Evolutionary conservation across 2,329 filamentous ascomycete species (phyloP).

Genomic region (Juglanconis sp.): DNA sequence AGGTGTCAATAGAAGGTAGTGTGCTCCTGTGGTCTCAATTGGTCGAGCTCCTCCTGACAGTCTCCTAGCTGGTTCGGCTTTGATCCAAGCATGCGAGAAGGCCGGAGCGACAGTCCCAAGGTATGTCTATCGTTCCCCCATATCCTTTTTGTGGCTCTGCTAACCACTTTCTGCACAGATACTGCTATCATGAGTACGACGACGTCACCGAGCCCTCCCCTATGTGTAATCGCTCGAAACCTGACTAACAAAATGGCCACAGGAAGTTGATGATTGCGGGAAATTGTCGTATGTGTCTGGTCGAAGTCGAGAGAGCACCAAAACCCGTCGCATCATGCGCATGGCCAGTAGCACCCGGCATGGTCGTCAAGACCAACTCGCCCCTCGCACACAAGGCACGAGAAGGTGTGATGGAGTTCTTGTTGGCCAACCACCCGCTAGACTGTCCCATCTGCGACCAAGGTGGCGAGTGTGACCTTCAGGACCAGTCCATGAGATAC

Average conservation of each 20-base stretch:
- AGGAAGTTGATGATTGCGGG: constrained; percentile 98
- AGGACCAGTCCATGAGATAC: constrained; percentile 99
- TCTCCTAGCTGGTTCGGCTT: constrained; percentile 78
- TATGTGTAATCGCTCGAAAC: constrained; percentile 21
- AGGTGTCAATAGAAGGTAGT: constrained; percentile 94
- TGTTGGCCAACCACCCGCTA: constrained; percentile 92
- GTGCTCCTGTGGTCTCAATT: constrained; percentile 17
- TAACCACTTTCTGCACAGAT: constrained; percentile 52
- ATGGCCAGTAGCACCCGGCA: constrained; percentile 96
- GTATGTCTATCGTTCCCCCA: constrained; percentile 41
- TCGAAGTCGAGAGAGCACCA: constrained; percentile 93
- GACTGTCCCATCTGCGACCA: constrained; percentile 98
- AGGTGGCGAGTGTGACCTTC: constrained; percentile 97
- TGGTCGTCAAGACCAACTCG: constrained; percentile 99
- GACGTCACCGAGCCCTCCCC: constrained; percentile 25
- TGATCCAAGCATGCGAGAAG: constrained; percentile 99
- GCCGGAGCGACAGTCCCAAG: constrained; percentile 85
- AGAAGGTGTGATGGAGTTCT: constrained; percentile 98
- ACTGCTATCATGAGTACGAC: constrained; percentile 95
- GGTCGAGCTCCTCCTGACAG: constrained; percentile 13
- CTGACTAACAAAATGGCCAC: constrained; percentile 39
- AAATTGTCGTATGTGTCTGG: constrained; percentile 99
- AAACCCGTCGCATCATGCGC: constrained; percentile 98
- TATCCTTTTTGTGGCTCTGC: constrained; percentile 11
- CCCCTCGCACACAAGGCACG: constrained; percentile 94